phyloP scores from a whole-genome alignment of 2,329 filamentous ascomycete species.

The Talaromyces sp. region DNA sequence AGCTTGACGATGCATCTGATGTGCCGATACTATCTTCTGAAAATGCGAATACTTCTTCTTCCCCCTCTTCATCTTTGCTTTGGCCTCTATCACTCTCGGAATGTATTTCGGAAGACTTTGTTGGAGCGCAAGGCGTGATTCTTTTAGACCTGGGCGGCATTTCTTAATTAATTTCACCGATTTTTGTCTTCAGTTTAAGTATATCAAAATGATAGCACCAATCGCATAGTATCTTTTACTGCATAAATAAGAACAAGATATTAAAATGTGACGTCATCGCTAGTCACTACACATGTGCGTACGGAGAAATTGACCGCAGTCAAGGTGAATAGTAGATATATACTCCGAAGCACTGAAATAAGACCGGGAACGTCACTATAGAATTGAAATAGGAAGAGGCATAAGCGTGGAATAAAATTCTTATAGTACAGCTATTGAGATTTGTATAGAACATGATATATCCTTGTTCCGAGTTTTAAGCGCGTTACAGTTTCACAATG shows the following conservation, averaged over 20 bases:
- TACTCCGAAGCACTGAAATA: not conserved
- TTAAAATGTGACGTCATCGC: not conserved
- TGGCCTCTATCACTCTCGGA: not conserved
- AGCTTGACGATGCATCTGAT: not conserved
- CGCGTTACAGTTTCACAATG: conserved; percentile 25
- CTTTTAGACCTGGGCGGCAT: conserved; percentile 3
- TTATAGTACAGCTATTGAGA: not conserved
- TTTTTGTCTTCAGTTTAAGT: not conserved
- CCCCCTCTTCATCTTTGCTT: not conserved
- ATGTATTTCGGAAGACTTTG: not conserved
- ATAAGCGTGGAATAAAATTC: not conserved
- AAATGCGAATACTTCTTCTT: conserved; percentile 1
- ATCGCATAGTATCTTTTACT: not conserved
- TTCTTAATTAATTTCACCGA: not conserved
- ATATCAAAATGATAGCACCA: not conserved
- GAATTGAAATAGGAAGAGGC: not conserved
- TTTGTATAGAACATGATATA: not conserved
- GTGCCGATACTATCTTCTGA: not conserved
- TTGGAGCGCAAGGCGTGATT: not conserved
- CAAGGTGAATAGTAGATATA: no score
- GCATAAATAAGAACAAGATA: not conserved
- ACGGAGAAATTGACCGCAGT: not conserved
- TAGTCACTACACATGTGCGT: not conserved
- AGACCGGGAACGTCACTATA: not conserved
- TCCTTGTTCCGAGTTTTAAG: not conserved